Evolutionary conservation across 1,139 yeast species (phyloP).

Genomic region (Yamadazyma siamensis): DNA sequence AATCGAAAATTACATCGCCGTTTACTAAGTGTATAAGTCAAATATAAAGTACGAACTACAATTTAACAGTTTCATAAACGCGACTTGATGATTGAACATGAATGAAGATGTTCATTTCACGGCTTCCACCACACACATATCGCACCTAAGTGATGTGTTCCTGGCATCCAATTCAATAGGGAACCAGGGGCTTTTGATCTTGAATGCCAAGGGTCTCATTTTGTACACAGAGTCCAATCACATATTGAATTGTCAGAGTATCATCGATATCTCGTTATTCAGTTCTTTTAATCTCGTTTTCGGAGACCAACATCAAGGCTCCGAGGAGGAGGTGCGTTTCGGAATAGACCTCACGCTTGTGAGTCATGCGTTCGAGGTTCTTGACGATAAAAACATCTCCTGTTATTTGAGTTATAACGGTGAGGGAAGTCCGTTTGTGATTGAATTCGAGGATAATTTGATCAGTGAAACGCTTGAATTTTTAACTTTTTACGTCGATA

Average conservation of each 20-base stretch:
- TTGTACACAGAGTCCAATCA: conserved; percentile 39
- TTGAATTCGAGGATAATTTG: conserved; percentile 68
- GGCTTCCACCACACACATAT: conserved; percentile 39
- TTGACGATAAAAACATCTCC: conserved; percentile 15
- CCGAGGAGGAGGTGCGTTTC: conserved; percentile 14
- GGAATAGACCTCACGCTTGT: conserved; percentile 39
- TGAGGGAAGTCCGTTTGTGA: conserved; percentile 60
- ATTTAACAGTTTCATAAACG: background rate
- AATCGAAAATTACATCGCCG: conserved; percentile 74
- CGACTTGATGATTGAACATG: no score
- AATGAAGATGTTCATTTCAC: conserved; percentile 5
- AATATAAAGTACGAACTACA: conserved; percentile 1
- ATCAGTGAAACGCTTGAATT: conserved; percentile 73
- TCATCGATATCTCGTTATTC: conserved; percentile 38
- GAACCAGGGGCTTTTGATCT: conserved; percentile 34
- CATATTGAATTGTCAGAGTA: conserved; percentile 32
- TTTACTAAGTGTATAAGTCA: conserved; percentile 27
- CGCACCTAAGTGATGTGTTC: conserved; percentile 39
- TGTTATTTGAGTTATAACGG: conserved; percentile 47
- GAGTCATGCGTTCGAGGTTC: conserved; percentile 21
- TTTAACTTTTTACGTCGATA: conserved; percentile 51
- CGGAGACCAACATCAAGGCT: background rate
- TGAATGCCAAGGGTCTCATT: conserved; percentile 30
- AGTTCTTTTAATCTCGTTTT: conserved; percentile 22
- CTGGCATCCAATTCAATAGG: conserved; percentile 30